These are phyloP conservation scores for Salvia hispanica DNA, from an alignment of 257 asterid species.

Conservation along the genomic window DNA sequence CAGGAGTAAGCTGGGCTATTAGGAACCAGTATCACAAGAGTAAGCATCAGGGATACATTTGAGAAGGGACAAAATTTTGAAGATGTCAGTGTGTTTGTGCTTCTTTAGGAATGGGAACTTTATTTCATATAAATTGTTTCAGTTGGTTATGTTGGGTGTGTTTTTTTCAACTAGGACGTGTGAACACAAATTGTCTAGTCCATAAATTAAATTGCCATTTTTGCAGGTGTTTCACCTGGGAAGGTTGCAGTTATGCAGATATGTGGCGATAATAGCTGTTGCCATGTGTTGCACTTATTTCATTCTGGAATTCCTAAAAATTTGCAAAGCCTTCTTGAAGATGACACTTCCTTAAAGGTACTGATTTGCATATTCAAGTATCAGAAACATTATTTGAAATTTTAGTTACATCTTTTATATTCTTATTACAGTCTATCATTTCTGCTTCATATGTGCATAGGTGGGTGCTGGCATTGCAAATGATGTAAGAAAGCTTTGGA, in stretches of 20 bases:
- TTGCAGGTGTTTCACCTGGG: slow-evolving; percentile 77
- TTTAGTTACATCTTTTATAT: slow-evolving; percentile 1
- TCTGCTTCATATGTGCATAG: slow-evolving; percentile 41
- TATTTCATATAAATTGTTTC: background rate
- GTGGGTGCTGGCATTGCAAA: slow-evolving; percentile 76
- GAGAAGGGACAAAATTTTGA: background rate
- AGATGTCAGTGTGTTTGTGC: background rate
- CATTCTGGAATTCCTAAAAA: slow-evolving; percentile 76
- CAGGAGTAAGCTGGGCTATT: background rate
- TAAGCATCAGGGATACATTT: background rate
- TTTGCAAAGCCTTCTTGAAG: slow-evolving; percentile 72
- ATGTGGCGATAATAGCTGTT: slow-evolving; percentile 61
- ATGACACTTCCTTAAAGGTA: slow-evolving; percentile 68
- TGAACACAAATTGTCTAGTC: slow-evolving; percentile 23
- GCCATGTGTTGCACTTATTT: slow-evolving; percentile 77
- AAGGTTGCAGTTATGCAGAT: slow-evolving; percentile 92
- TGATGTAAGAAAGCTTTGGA: slow-evolving; percentile 61
- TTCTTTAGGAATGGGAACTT: background rate
- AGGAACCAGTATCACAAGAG: slow-evolving; percentile 8
- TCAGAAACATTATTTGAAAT: slow-evolving; percentile 18
- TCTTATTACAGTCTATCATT: slow-evolving; percentile 5
- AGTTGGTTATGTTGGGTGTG: slow-evolving; percentile 2
- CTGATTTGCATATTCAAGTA: slow-evolving; percentile 18
- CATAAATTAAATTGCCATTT: slow-evolving; percentile 26
- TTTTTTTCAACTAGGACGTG: background rate